Base-by-base conservation (phyloP, 2,329 filamentous ascomycete genomes). In the Coniochaeta prunicola region DNA sequence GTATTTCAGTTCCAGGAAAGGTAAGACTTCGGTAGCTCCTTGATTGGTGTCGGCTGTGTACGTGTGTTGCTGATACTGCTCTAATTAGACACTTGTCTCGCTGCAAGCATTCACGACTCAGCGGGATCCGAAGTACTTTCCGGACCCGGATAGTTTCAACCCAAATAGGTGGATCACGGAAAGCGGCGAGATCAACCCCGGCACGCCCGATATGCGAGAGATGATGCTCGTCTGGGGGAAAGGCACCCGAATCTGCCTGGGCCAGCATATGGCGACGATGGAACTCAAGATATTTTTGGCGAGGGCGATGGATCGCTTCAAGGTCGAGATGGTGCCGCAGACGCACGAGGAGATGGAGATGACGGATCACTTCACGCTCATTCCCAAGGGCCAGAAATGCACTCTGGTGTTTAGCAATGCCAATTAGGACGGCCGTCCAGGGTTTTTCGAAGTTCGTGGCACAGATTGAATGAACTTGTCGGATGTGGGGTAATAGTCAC, bases 201-300 rank as follows among this genome's bases (percentile, higher is more conserved):
- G 61, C 2, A 57, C 59, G 40, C 45, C 55, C 17, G 59, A 58
- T 26, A 38, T 58, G 59, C 61, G 48, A 3, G 61, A 62, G 45
- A 62, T 62, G 61, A 56, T 59, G 42, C 26, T 62, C 2, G 53
- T 54, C 19, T 62, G 57, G 57, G 61, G 61, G 33, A 59, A 57
- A 17, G 61, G 61, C 10, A 24, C 61, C 1, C 59, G 61, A 9
- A 17, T 28, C 26, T 62, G 61, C 45, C 24, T 58, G 3, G 59
- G 61, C 10, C 59, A 58, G 59, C 33, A 62, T 45, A 61, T 62
- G 61, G 61, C 61, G 7, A 57, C 40, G 17, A 62, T 62, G 61
- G 59, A 62, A 56, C n/a, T 59, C 30, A 62, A 62, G 59, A 58
- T 62, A 24, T 15, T 59, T 12, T 56, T 62, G 8, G 59, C 61